phyloP scores from a whole-genome alignment of 148 eudicot genomes.

The Dysphania ambrosioides region DNA sequence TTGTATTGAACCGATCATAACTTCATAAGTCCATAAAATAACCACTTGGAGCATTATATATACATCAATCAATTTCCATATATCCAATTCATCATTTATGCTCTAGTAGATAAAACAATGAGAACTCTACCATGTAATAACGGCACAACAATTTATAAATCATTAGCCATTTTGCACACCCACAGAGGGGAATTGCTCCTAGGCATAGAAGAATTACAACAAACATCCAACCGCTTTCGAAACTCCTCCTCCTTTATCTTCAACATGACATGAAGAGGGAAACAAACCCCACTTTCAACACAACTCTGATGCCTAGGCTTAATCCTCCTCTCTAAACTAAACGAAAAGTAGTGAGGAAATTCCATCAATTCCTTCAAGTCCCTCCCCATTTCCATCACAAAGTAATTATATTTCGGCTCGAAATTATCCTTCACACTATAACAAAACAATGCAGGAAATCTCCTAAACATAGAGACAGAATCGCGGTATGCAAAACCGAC shows the following conservation, averaged over 20 bases:
- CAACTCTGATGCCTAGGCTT: constrained; percentile 69
- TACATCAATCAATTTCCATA: neutral
- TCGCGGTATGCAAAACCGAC: constrained; percentile 73
- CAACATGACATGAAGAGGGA: constrained; percentile 68
- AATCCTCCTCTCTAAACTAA: constrained; percentile 83
- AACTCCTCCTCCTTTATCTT: constrained; percentile 55
- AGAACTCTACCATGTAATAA: neutral
- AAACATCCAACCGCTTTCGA: constrained; percentile 51
- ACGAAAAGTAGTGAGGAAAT: constrained; percentile 91
- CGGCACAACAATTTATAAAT: neutral
- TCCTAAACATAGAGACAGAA: constrained; percentile 52
- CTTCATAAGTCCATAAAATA: neutral
- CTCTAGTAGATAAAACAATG: neutral
- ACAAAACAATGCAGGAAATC: constrained; percentile 77
- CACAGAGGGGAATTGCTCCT: constrained; percentile 66
- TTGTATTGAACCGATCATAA: neutral
- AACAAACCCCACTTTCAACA: constrained; percentile 65
- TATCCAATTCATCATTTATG: neutral
- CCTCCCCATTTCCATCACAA: constrained; percentile 87
- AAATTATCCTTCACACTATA: constrained; percentile 70
- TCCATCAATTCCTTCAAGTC: constrained; percentile 64
- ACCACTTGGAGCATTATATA: neutral
- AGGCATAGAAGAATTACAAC: constrained; percentile 66
- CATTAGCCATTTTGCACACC: constrained; percentile 15
- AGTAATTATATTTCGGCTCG: constrained; percentile 74